Evolutionary conservation across 306 rosid genomes (phyloP), one percentile per base, ranked within the genome.

Genomic region (Mimosa bimucronata): DNA sequence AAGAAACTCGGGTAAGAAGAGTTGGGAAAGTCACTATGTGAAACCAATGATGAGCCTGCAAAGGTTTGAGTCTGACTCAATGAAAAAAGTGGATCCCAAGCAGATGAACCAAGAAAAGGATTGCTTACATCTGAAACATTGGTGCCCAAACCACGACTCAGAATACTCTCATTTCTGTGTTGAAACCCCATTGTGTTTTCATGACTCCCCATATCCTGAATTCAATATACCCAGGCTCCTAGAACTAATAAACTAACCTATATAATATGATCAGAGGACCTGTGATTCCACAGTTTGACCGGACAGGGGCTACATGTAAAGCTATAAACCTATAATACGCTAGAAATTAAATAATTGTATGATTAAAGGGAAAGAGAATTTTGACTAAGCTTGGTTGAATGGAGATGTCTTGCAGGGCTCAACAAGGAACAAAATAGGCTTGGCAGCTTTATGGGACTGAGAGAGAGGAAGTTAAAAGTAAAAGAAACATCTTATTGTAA

Each of bases 81-180:
- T 10, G 97, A 88, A 86, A 87, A 89, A 81, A 93, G 87, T 53
- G 98, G 96, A 88, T 96, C 98, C 99, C 99, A 96, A 81, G 87
- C 83, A 74, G 98, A 88, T 84, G 98, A 84, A 81, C 84, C 86
- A 74, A 88, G 89, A 82, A 91, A 92, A 75, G 87, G 90, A 71
- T 88, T 88, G 79, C 86, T 62, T 21, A 75, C 89, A 74, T 86
- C 88, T 44, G 97, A 85, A 83, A 91, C 81, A 79, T 87, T 94
- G 75, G 83, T 74, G 86, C 80, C 87, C 86, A 87, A 81, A 85
- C 87, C 90, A 71, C 88, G 85, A 84, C 81, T 87, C 83, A 86
- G 66, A 55, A 86, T 75, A 28, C 83, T 87, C 80, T 90, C 92
- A 55, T 82, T 85, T 73, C 90, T 89, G 41, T 83, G 88, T 60